Evolutionary conservation across 2,329 filamentous ascomycete species (phyloP).

Genomic region (Hymenoscyphus repandus): DNA sequence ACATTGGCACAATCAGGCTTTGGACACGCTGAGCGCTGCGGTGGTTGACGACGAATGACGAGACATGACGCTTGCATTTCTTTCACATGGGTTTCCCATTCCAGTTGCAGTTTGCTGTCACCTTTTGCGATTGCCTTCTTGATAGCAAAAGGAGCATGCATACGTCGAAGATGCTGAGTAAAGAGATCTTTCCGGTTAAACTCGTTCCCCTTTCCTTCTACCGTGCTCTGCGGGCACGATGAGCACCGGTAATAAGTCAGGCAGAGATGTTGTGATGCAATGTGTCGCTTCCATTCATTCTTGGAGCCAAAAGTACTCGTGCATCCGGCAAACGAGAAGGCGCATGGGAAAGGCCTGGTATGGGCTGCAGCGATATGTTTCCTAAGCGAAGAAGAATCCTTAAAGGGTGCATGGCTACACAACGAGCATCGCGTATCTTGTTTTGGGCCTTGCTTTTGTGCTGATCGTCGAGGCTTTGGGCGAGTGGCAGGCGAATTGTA

Average conservation of each 20-base stretch:
- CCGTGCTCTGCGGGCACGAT: slow-evolving; percentile 48
- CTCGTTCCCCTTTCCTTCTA: slow-evolving; percentile 56
- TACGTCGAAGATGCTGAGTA: slow-evolving; percentile 86
- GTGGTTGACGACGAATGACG: slow-evolving; percentile 61
- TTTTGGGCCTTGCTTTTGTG: slow-evolving; percentile 39
- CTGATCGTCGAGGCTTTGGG: slow-evolving; percentile 29
- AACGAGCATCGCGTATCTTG: slow-evolving; percentile 57
- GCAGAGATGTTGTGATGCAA: slow-evolving; percentile 82
- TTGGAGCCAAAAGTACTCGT: slow-evolving; percentile 81
- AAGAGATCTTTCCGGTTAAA: slow-evolving; percentile 97
- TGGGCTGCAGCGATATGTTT: slow-evolving; percentile 66
- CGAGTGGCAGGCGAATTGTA: slow-evolving; percentile 31
- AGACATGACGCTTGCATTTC: slow-evolving; percentile 72
- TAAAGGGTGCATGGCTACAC: slow-evolving; percentile 61
- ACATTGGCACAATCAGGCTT: slow-evolving; percentile 63
- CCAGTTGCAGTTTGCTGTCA: slow-evolving; percentile 52
- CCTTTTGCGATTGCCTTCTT: slow-evolving; percentile 52
- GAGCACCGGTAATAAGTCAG: slow-evolving; percentile 61
- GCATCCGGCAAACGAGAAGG: slow-evolving; percentile 81
- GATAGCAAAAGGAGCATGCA: slow-evolving; percentile 74
- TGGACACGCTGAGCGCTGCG: slow-evolving; percentile 65
- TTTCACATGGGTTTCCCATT: slow-evolving; percentile 62
- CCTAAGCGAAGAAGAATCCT: slow-evolving; percentile 59
- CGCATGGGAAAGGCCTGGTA: slow-evolving; percentile 74
- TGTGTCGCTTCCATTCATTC: slow-evolving; percentile 97